These are phyloP conservation scores for Barnettozyma salicaria DNA, from an alignment of 805 yeast species.

Conservation along the genomic window DNA sequence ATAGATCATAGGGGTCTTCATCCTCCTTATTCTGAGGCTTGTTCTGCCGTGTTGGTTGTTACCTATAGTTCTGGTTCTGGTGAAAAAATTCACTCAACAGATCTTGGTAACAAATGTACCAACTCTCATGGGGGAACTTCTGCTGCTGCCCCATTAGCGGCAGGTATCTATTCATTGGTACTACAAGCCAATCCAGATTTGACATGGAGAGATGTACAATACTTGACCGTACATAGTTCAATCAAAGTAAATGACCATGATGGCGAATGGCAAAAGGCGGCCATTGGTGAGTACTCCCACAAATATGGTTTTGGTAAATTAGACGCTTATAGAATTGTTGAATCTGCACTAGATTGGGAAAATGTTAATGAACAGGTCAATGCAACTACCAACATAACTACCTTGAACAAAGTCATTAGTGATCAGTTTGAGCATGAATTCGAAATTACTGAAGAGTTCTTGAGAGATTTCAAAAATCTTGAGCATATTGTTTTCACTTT, in stretches of 20 bases:
- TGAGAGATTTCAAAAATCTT: slow-evolving; percentile 59
- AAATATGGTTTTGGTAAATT: slow-evolving; percentile 88
- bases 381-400: slow-evolving; percentile 38
- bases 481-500: slow-evolving; percentile 87
- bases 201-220: slow-evolving; percentile 95
- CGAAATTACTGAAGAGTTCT: slow-evolving; percentile 40
- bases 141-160: slow-evolving; percentile 98
- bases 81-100: slow-evolving; percentile 86
- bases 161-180: slow-evolving; percentile 86
- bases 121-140: slow-evolving; percentile 90
- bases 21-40: slow-evolving; percentile 86
- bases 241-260: slow-evolving; percentile 61
- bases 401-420: slow-evolving; percentile 20
- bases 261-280: slow-evolving; percentile 68
- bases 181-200: slow-evolving; percentile 78
- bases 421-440: slow-evolving; percentile 33
- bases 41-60: slow-evolving; percentile 91
- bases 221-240: slow-evolving; percentile 67
- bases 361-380: slow-evolving; percentile 91
- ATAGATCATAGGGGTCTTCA: slow-evolving; percentile 81
- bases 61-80: slow-evolving; percentile 90
- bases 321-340: slow-evolving; percentile 73
- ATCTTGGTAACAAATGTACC: slow-evolving; percentile 63
- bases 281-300: slow-evolving; percentile 70
- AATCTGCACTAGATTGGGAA: slow-evolving; percentile 67